Percentiles rank a stretch among this genome's conserved stretches.
phyloP scores from a whole-genome alignment of 306 rosid genomes.

The Lupinus albus region DNA sequence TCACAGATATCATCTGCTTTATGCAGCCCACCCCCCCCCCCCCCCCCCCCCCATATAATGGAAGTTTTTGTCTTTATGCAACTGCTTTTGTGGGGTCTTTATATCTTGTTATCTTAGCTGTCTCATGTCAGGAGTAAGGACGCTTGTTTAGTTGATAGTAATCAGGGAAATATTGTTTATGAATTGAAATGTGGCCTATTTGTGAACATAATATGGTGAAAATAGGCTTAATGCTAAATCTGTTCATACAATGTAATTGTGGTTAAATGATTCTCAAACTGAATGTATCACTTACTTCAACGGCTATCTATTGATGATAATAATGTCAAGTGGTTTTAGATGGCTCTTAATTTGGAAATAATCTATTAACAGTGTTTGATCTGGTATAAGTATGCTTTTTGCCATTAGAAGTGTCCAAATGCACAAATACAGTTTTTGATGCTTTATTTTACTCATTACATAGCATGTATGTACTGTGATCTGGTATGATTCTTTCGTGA shows the following conservation, averaged over 20 bases:
- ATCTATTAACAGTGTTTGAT: not conserved
- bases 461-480: not conserved
- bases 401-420: not conserved
- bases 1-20: not conserved
- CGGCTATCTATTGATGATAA: not conserved
- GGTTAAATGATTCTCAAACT: not conserved
- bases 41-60: not conserved
- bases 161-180: too few relatives aligned
- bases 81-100: too few relatives aligned
- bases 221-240: too few relatives aligned
- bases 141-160: too few relatives aligned
- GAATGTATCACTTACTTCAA: not conserved
- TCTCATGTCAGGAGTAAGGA: too few relatives aligned
- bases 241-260: not conserved
- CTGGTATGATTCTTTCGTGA: conserved; percentile 9
- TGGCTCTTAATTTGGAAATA: not conserved
- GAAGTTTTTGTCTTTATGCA: too few relatives aligned
- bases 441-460: conserved; percentile 8
- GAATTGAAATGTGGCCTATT: too few relatives aligned
- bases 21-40: not conserved
- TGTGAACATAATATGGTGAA: too few relatives aligned
- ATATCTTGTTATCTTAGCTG: too few relatives aligned
- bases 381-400: not conserved
- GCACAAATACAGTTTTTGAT: not conserved
- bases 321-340: not conserved